A percentile compares a stretch with the other conserved stretches of the same genome.
These are phyloP conservation scores for Sugiyamaella grinbergsii DNA, from an alignment of 1,139 yeast species.

Conservation along the genomic window DNA sequence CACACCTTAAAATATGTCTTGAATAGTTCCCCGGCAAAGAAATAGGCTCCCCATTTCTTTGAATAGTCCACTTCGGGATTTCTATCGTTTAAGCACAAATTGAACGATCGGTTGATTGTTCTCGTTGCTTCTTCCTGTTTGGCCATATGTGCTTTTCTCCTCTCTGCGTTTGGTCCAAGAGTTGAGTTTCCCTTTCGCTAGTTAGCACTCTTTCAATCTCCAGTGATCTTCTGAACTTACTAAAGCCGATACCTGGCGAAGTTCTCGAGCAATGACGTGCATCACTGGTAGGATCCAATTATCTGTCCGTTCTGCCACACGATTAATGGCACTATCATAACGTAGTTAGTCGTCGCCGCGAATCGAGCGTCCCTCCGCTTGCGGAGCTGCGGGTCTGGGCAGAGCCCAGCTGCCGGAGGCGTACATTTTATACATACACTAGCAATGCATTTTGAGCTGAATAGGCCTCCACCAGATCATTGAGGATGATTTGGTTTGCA, in stretches of 20 bases:
- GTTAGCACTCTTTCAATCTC: constrained; percentile 1
- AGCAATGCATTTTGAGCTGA: constrained; percentile 35
- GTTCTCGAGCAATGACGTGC: constrained; percentile 56
- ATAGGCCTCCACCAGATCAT: constrained; percentile 35
- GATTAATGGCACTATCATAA: constrained; percentile 40
- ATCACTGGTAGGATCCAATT: constrained; percentile 70
- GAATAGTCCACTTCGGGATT: constrained; percentile 53
- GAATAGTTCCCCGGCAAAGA: constrained; percentile 71
- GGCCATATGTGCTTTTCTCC: constrained; percentile 13
- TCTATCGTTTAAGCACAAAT: constrained; percentile 77
- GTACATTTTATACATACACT: constrained; percentile 30
- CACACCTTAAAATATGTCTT: constrained; percentile 60
- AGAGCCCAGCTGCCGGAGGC: too few species aligned
- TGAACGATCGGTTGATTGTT: constrained; percentile 70
- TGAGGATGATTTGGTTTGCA: constrained; percentile 31
- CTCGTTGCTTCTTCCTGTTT: constrained; percentile 56
- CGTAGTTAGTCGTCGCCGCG: constrained; percentile 13
- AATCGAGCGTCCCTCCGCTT: too few species aligned
- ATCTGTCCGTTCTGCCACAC: constrained; percentile 63
- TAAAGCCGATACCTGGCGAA: constrained; percentile 46
- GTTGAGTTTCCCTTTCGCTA: constrained; percentile 11
- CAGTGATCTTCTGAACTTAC: constrained; percentile 14
- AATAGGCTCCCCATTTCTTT: constrained; percentile 69
- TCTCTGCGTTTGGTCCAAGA: background rate
- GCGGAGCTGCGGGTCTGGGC: too few species aligned